phyloP scores from a whole-genome alignment of 306 rosid genomes.

The Quercus aquifolioides region DNA sequence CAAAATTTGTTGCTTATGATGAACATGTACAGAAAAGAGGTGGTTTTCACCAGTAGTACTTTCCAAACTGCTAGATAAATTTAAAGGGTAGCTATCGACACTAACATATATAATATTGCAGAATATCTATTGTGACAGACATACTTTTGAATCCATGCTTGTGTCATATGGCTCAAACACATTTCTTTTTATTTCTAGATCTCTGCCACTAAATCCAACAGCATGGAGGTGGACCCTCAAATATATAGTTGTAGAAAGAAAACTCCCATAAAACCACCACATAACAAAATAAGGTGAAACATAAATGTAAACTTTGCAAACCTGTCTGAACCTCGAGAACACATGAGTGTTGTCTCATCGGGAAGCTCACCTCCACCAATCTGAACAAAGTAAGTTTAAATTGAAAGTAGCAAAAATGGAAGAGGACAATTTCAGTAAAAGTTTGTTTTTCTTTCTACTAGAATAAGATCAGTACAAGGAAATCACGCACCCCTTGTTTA shows the following conservation, averaged over 20 bases:
- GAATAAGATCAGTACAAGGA: not conserved
- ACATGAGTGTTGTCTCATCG: slow-evolving; percentile 77
- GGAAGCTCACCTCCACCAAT: slow-evolving; percentile 97
- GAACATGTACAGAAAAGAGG: not conserved
- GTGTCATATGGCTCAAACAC: slow-evolving; percentile 9
- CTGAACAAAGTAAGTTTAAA: slow-evolving; percentile 49
- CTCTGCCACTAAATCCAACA: slow-evolving; percentile 32
- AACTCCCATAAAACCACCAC: slow-evolving; percentile 12
- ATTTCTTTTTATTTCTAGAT: slow-evolving; percentile 8
- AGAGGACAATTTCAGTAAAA: not conserved
- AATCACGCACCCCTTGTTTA: not conserved
- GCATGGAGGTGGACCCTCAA: slow-evolving; percentile 27
- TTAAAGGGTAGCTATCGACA: not conserved
- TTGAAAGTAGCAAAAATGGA: slow-evolving; percentile 19
- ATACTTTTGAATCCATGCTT: not conserved
- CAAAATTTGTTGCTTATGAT: slow-evolving; percentile 22
- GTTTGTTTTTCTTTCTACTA: not conserved
- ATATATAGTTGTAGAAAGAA: not conserved
- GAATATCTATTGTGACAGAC: not conserved
- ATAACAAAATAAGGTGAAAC: slow-evolving; percentile 6
- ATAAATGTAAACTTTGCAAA: slow-evolving; percentile 29
- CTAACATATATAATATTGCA: not conserved
- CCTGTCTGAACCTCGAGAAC: slow-evolving; percentile 94
- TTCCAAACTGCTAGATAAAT: slow-evolving; percentile 31
- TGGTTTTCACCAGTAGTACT: slow-evolving; percentile 8